Percentiles rank a stretch among this genome's conserved stretches.
These are phyloP conservation scores for Microdochium paspali DNA, from an alignment of 2,329 filamentous ascomycete species.

Conservation along the genomic window DNA sequence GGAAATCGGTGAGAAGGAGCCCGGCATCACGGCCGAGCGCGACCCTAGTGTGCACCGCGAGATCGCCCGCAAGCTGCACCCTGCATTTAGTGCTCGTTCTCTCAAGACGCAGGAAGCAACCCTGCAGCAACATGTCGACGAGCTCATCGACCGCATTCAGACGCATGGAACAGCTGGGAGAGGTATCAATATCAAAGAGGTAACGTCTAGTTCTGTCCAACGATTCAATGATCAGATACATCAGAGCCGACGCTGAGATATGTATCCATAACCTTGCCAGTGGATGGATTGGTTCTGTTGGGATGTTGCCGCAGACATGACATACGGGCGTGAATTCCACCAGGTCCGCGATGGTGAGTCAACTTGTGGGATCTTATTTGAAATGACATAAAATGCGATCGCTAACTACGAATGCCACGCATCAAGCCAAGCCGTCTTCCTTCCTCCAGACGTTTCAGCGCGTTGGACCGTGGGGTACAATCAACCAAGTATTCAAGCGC, in stretches of 20 bases:
- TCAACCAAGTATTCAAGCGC: conserved; percentile 6
- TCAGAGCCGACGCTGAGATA: no score
- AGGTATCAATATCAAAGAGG: conserved; percentile 4
- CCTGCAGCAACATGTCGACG: conserved; percentile 4
- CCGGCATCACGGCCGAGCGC: conserved; percentile 3
- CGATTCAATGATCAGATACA: no score
- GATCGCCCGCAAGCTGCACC: conserved; percentile 3
- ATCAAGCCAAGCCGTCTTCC: conserved; percentile 3
- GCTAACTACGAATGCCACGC: neutral
- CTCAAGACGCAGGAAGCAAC: conserved; percentile 2
- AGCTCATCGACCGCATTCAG: conserved; percentile 5
- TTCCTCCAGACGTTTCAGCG: conserved; percentile 4
- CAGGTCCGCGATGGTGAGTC: conserved; percentile 10
- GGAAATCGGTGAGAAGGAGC: conserved; percentile 1
- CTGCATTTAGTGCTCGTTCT: conserved; percentile 3
- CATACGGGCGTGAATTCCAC: conserved; percentile 8
- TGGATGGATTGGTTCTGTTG: conserved; percentile 13
- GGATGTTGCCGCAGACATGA: conserved; percentile 12
- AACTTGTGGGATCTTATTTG: no score
- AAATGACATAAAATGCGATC: neutral
- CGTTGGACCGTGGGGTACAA: conserved; percentile 4
- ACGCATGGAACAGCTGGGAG: conserved; percentile 1
- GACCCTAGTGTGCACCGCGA: conserved; percentile 5
- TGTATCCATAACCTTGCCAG: no score
- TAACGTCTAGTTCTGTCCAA: no score